A percentile compares a stretch with the other conserved stretches of the same genome.
Evolutionary conservation across 2,329 filamentous ascomycete genomes (phyloP).

Genomic region (Aspergillus melleus): DNA sequence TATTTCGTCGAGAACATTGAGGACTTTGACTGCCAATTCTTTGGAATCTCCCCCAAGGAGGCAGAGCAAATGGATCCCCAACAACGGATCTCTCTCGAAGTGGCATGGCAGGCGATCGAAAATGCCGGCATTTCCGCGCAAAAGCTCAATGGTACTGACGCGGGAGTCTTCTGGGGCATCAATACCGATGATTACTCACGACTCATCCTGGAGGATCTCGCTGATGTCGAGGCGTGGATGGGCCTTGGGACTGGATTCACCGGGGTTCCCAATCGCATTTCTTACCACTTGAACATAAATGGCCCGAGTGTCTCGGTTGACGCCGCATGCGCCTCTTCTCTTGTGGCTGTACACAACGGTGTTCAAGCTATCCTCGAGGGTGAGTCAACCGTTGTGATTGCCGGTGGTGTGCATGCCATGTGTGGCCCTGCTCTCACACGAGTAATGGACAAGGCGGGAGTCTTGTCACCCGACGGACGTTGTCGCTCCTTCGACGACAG

Average conservation of each 20-base stretch:
- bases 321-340: slow-evolving; percentile 25
- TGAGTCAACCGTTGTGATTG: slow-evolving; percentile 18
- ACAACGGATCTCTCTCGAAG: slow-evolving; percentile 27
- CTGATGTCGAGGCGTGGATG: slow-evolving; percentile 39
- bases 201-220: slow-evolving; percentile 39
- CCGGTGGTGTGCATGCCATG: slow-evolving; percentile 35
- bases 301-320: slow-evolving; percentile 26
- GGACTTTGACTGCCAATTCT: slow-evolving; percentile 31
- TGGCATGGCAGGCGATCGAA: slow-evolving; percentile 26
- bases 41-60: slow-evolving; percentile 29
- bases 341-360: slow-evolving; percentile 24
- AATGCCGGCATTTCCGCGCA: slow-evolving; percentile 20
- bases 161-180: slow-evolving; percentile 33
- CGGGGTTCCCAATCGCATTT: slow-evolving; percentile 32
- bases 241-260: slow-evolving; percentile 42
- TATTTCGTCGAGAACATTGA: slow-evolving; percentile 32
- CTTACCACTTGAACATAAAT: slow-evolving; percentile 23
- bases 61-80: slow-evolving; percentile 31
- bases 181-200: slow-evolving; percentile 39
- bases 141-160: slow-evolving; percentile 26
- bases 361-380: slow-evolving; percentile 13
- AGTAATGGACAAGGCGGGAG: slow-evolving; percentile 31
- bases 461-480: slow-evolving; percentile 28
- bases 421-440: slow-evolving; percentile 33
- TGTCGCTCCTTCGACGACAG: slow-evolving; percentile 35